Percentiles rank a stretch among this genome's conserved stretches.
phyloP scores from a whole-genome alignment of 805 yeast species.

The Kodamaea laetipori region DNA sequence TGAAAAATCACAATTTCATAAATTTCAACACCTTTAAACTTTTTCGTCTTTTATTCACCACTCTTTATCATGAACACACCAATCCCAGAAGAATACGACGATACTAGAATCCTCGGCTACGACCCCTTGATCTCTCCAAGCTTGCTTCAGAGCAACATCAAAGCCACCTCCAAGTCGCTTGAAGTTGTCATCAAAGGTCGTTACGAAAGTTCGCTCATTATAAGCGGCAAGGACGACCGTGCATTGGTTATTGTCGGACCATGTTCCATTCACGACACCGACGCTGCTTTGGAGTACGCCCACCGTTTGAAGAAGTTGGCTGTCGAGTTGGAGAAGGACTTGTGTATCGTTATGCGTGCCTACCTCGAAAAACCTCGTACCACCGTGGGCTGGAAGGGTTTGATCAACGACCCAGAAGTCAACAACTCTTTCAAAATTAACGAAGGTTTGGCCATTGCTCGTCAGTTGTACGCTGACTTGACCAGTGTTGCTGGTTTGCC shows the following conservation, averaged over 20 bases:
- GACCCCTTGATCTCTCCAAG: slow-evolving; percentile 95
- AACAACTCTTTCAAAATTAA: slow-evolving; percentile 91
- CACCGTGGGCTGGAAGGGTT: slow-evolving; percentile 98
- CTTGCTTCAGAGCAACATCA: slow-evolving; percentile 80
- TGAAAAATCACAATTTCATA: neutral
- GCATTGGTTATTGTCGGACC: slow-evolving; percentile 91
- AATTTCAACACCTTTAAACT: too few relatives aligned
- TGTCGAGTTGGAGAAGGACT: slow-evolving; percentile 71
- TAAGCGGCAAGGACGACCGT: slow-evolving; percentile 78
- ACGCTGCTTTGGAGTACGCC: slow-evolving; percentile 88
- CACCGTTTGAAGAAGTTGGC: slow-evolving; percentile 63
- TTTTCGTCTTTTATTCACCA: slow-evolving; percentile 1
- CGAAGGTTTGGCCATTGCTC: slow-evolving; percentile 86
- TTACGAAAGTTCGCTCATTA: slow-evolving; percentile 71
- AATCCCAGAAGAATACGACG: slow-evolving; percentile 55
- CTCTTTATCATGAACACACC: slow-evolving; percentile 13
- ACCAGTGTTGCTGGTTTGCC: slow-evolving; percentile 76
- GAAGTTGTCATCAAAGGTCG: slow-evolving; percentile 77
- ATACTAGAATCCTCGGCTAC: slow-evolving; percentile 82
- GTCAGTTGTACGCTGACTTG: slow-evolving; percentile 80
- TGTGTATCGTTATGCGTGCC: slow-evolving; percentile 92
- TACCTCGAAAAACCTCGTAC: slow-evolving; percentile 98
- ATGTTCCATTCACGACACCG: slow-evolving; percentile 92
- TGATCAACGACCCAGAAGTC: slow-evolving; percentile 94
- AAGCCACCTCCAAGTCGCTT: slow-evolving; percentile 56